Conservation (phyloP, 805 yeast species). For the Candida odintsovae region DNA sequence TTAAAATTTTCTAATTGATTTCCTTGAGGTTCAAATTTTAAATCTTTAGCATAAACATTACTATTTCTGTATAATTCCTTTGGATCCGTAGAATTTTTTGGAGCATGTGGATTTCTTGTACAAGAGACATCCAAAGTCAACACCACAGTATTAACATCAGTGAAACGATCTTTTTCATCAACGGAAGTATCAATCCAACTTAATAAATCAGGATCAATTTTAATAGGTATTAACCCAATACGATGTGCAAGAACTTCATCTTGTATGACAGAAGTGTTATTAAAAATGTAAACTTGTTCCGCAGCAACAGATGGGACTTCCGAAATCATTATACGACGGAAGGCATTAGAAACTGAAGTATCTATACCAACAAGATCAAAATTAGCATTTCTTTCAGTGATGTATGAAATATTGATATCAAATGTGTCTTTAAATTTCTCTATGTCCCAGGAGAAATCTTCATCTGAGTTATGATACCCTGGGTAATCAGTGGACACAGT, state of each 20-base stretch:
- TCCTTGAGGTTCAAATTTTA: slow-evolving; percentile 90
- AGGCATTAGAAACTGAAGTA: slow-evolving; percentile 92
- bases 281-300: slow-evolving; percentile 83
- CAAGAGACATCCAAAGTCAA: slow-evolving; percentile 77
- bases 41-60: slow-evolving; percentile 82
- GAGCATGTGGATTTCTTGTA: slow-evolving; percentile 79
- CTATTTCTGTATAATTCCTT: slow-evolving; percentile 78
- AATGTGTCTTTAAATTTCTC: slow-evolving; percentile 68
- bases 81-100: slow-evolving; percentile 73
- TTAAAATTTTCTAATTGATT: slow-evolving; percentile 70
- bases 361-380: slow-evolving; percentile 85
- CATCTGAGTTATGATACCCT: slow-evolving; percentile 60
- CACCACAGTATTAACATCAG: slow-evolving; percentile 87
- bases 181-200: slow-evolving; percentile 70
- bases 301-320: slow-evolving; percentile 97
- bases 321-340: slow-evolving; percentile 93
- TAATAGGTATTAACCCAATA: slow-evolving; percentile 87
- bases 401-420: slow-evolving; percentile 59
- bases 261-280: slow-evolving; percentile 94
- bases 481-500: slow-evolving; percentile 90
- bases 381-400: slow-evolving; percentile 67
- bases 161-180: slow-evolving; percentile 65
- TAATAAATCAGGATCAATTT: slow-evolving; percentile 83
- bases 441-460: slow-evolving; percentile 74
- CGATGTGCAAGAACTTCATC: slow-evolving; percentile 96